Base-by-base conservation (phyloP, 306 rosid genomes). In the Comarum palustre region DNA sequence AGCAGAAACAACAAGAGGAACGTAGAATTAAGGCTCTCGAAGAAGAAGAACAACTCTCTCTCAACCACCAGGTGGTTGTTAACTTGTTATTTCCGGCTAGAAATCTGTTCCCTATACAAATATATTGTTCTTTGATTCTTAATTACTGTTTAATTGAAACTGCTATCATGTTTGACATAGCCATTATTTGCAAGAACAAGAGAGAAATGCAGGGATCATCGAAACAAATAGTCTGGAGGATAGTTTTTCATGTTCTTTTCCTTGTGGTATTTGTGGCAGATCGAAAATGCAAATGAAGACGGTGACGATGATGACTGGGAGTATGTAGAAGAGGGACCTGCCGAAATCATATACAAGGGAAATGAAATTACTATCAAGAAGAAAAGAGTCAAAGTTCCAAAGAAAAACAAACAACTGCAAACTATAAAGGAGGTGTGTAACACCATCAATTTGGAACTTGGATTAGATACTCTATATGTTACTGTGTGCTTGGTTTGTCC, bases 311-410 rank as follows among this genome's bases (percentile, higher is more conserved):
- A 38, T 45, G 82, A 83, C 20, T 82, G 85, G 80, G 92, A 91
- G 45, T 88, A 84, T 52, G 83, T 81, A 45, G 90, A 87, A 73
- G 91, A 82, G 31, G 96, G 94, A 19, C 96, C 90, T 22, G 88
- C 97, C 0, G 87, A 86, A 84, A 83, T 94, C 68, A 88, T 91
- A 50, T 94, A 92, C 96, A 81, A 77, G 81, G 98, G 97, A 77
- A 90, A 94, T 7, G 96, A 89, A 82, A 94, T 94, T 45, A 91
- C 76, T 79, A 70, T 91, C 72, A 86, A 82, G 80, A 93, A 87
- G 89, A 94, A 88, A 61, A 85, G 51, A 73, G 78, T 89, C 31
- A 85, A 83, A 86, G 80, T 85, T 82, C 79, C 85, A 7, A 84
- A 78, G 84, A 87, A 73, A 47, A 68, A 60, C n/a, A 50, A 25